Base-by-base conservation (phyloP, 768 basidiomycete genomes). In the Stropharia rugosoannulata region DNA sequence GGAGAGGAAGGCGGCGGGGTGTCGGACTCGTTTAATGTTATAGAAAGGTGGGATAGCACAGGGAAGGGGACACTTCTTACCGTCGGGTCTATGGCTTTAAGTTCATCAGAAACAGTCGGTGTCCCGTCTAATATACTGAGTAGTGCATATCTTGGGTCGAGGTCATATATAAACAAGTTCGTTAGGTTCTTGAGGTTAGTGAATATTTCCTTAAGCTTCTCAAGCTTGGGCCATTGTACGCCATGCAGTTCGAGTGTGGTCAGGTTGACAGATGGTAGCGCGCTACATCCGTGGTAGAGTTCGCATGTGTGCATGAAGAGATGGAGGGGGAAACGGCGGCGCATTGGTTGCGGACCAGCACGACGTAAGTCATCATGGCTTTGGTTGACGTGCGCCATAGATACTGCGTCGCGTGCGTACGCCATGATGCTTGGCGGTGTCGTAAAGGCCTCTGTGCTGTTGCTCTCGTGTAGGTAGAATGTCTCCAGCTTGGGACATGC, bases 221-320 rank as follows among this genome's bases (percentile, higher is more conserved):
- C 39, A 41, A 61, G 54, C 18, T 45, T 32, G 4, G 67, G 66
- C 61, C 69, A 68, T 4, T 38, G 39, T 10, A 63, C 64, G 7
- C 59, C 54, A 6, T 54, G 59, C 8, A 71, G 59, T 50, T 68
- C 68, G 22, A 72, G 65, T 13, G 63, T 64, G 18, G 53, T 64
- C 43, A 73, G 44, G 19, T 48, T 55, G 40, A 54, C 50, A n/a
- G 42, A 39, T 13, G 44, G 48, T 25, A 71, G 36, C 10, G 65
- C 62, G 11, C 39, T 40, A 40, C 51, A 68, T 7, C 70, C 69
- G 6, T 59, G 46, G 19, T 58, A 58, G 13, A 70, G 19, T 38
- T 63, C 59, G 15, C 62, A 63, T 2, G 62, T 49, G 8, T 56
- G 59, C 5, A 71, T 61, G 27, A 51, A 58, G 13, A 73, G 62